Conservation (phyloP, 768 basidiomycete species). For the Xerocomellus amylosporus region DNA sequence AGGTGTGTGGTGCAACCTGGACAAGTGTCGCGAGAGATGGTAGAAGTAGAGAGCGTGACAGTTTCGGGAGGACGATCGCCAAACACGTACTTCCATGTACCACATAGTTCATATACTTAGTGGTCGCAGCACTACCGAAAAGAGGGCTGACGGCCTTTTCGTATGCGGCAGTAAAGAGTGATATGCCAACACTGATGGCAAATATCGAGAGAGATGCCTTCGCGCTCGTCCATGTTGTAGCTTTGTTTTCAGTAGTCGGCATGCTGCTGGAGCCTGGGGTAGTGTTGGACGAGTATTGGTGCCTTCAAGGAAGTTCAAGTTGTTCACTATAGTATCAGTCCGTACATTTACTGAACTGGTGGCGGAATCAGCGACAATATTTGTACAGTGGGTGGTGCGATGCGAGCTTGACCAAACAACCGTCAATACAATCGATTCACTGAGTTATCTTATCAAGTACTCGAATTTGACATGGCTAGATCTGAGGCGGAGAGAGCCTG, state of each 20-base stretch:
- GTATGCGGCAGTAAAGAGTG: conserved; percentile 61
- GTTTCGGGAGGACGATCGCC: conserved; percentile 30
- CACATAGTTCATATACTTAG: conserved; percentile 44
- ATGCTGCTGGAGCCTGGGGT: neutral
- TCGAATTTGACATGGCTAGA: no score
- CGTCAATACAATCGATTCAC: no score
- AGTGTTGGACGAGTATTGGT: neutral
- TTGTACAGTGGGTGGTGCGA: no score
- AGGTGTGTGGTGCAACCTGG: conserved; percentile 54
- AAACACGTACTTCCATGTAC: conserved; percentile 38
- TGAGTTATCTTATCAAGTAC: no score
- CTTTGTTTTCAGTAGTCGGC: conserved; percentile 4
- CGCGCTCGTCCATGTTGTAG: conserved; percentile 10
- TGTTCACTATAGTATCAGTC: neutral
- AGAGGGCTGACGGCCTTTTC: conserved; percentile 64
- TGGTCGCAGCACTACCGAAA: conserved; percentile 61
- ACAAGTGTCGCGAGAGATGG: conserved; percentile 40
- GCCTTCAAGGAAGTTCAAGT: no score
- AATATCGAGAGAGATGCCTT: conserved; percentile 27
- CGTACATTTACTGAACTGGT: no score
- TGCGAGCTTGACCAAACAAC: neutral
- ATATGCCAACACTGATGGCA: conserved; percentile 36
- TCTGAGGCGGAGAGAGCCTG: no score
- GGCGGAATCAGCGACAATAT: no score
- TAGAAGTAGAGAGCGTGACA: conserved; percentile 26